These are phyloP conservation scores for Ophiostoma quercus DNA, from an alignment of 2,329 filamentous ascomycete species.

Conservation along the genomic window DNA sequence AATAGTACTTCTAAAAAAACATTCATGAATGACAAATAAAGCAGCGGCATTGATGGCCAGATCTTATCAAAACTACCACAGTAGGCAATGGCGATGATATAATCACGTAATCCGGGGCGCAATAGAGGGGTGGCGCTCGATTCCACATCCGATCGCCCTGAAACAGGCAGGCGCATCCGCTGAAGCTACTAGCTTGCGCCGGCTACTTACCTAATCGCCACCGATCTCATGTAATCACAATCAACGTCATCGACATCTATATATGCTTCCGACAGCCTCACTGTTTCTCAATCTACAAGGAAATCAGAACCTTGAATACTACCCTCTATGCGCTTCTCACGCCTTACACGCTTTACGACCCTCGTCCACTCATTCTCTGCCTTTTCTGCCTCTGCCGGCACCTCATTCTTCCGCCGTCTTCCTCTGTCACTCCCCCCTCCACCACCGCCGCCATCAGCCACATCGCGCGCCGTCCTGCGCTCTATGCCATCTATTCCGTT, in stretches of 20 bases:
- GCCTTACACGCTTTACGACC: conserved; percentile 36
- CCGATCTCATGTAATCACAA: background rate
- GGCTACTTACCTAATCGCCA: background rate
- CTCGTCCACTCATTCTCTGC: conserved; percentile 44
- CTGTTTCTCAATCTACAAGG: background rate
- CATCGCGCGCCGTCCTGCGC: conserved; percentile 30
- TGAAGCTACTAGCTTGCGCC: background rate
- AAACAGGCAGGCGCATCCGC: conserved; percentile 1
- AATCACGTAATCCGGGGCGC: conserved; percentile 4
- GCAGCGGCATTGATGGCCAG: no score
- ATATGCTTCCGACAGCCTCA: background rate
- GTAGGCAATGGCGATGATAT: background rate
- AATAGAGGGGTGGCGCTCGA: background rate
- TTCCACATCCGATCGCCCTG: conserved; percentile 1
- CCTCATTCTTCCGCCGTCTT: conserved; percentile 39
- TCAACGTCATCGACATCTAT: background rate
- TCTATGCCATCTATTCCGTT: conserved; percentile 79
- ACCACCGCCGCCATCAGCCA: conserved; percentile 37
- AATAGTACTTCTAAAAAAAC: no score
- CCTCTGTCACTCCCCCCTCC: conserved; percentile 42
- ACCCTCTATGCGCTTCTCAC: conserved; percentile 46
- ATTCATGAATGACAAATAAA: no score
- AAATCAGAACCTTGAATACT: background rate
- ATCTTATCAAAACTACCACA: background rate
- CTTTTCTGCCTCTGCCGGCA: conserved; percentile 43